Evolutionary conservation across 805 yeast species (phyloP), one percentile per base, ranked within the genome.

Genomic region (Ogataea dorogensis): DNA sequence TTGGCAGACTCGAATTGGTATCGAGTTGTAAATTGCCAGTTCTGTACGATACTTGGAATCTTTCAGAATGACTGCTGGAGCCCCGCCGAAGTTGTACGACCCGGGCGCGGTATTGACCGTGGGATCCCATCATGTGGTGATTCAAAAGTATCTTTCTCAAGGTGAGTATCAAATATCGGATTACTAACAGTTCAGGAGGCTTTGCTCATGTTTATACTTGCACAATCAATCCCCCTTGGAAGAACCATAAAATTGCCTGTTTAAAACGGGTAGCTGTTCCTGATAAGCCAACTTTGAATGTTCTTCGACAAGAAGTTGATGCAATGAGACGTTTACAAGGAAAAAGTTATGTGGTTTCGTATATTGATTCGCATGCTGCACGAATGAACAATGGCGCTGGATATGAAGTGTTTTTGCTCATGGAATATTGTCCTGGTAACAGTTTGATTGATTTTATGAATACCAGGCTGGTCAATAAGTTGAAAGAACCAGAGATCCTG

Each of bases 191-290:
- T 28, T n/a, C 22, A 52, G 70, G 81, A 30, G 98, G 98, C 10
- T 93, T 86, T 69, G 98, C 98, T 8, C 95, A 86, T 58, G 96
- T 93, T 5, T 93, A 93, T 59, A 75, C 83, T 12, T 91, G 88
- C 43, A 72, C 72, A 30, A 77, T 84, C 13, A 68, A 73, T 17
- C 88, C 88, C 5, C 67, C 75, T 3, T 75, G 76, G 42, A 67
- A 72, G 11, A 77, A 76, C 13, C 59, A 70, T 32, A 61, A 60
- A 37, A 59, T 70, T 9, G 96, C 91, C 5, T 93, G 98, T 58
- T 68, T 93, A 52, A 93, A 93, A 61, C 73, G 98, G 45, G 98
- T 93, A n/a, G 81, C 81, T 20, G 98, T 93, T 3, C 97, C 97
- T 4, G 87, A 83, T 56, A 93, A 93, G 61, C 75, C 79, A 52